phyloP scores from a whole-genome alignment of 257 asterid genomes.

The Gentiana straminea region DNA sequence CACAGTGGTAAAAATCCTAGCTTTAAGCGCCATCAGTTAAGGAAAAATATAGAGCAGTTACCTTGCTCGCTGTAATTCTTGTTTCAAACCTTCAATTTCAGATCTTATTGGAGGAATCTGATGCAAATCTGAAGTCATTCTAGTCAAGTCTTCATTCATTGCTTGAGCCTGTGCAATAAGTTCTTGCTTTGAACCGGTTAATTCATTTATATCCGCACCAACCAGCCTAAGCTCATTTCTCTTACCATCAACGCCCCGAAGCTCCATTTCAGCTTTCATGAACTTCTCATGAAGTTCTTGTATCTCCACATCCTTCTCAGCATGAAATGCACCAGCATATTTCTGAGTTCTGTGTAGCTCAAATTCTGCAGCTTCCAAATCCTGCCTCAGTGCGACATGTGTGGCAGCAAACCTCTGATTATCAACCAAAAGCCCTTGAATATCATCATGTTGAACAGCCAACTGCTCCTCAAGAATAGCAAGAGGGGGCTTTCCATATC shows the following conservation, averaged over 20 bases:
- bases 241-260: slow-evolving; percentile 57
- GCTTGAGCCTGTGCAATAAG: slow-evolving; percentile 63
- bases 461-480: slow-evolving; percentile 61
- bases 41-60: slow-evolving; percentile 9
- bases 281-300: slow-evolving; percentile 74
- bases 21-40: not conserved
- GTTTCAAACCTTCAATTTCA: slow-evolving; percentile 58
- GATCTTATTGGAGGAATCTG: slow-evolving; percentile 72
- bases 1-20: slow-evolving; percentile 1
- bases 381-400: slow-evolving; percentile 89
- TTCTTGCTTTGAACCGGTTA: slow-evolving; percentile 69
- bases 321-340: slow-evolving; percentile 54
- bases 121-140: slow-evolving; percentile 66
- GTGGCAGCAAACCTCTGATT: slow-evolving; percentile 95
- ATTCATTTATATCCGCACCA: slow-evolving; percentile 62
- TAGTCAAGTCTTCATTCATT: slow-evolving; percentile 80
- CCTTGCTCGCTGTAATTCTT: slow-evolving; percentile 78
- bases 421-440: slow-evolving; percentile 65
- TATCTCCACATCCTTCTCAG: slow-evolving; percentile 59
- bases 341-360: slow-evolving; percentile 79
- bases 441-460: slow-evolving; percentile 78
- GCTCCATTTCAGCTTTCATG: slow-evolving; percentile 63
- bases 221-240: slow-evolving; percentile 81
- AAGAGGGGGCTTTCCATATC: slow-evolving; percentile 66
- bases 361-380: slow-evolving; percentile 58